These are phyloP conservation scores for Hirschfeldia incana DNA, from an alignment of 345 rosid genomes.

Conservation along the genomic window DNA sequence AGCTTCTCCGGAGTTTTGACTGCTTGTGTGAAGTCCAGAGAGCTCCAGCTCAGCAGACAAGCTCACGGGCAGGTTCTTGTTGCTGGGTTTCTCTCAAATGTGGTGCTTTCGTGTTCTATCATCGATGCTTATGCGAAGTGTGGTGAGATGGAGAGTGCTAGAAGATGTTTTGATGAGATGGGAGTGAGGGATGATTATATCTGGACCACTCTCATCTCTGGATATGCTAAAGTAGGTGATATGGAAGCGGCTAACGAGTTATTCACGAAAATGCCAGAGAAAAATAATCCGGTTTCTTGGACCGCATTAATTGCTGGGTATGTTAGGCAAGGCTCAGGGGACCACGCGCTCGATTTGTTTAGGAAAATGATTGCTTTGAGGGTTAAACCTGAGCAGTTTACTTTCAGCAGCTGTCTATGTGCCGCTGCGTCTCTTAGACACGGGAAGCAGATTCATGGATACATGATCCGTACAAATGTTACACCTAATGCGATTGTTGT, in stretches of 20 bases:
- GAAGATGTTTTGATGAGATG: slow-evolving; percentile 67
- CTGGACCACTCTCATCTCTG: slow-evolving; percentile 79
- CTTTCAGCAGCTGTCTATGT: slow-evolving; percentile 76
- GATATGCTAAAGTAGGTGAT: slow-evolving; percentile 63
- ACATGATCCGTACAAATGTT: slow-evolving; percentile 49
- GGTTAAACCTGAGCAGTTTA: slow-evolving; percentile 66
- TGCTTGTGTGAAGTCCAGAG: slow-evolving; percentile 56
- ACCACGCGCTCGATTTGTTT: slow-evolving; percentile 52
- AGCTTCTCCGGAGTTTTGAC: slow-evolving; percentile 68
- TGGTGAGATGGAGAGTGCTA: slow-evolving; percentile 56
- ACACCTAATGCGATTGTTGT: slow-evolving; percentile 61
- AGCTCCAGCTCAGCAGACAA: slow-evolving; percentile 51
- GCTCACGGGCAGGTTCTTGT: slow-evolving; percentile 79
- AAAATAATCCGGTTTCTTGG: slow-evolving; percentile 69
- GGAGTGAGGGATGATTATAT: slow-evolving; percentile 54
- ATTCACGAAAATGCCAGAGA: slow-evolving; percentile 65
- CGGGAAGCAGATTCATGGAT: slow-evolving; percentile 74
- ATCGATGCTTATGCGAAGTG: slow-evolving; percentile 74
- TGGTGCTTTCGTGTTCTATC: slow-evolving; percentile 56
- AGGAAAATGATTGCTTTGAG: slow-evolving; percentile 51
- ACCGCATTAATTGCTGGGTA: slow-evolving; percentile 79
- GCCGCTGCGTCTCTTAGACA: slow-evolving; percentile 71
- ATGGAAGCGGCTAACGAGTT: slow-evolving; percentile 58
- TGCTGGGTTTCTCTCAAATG: slow-evolving; percentile 56
- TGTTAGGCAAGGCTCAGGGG: slow-evolving; percentile 58